Conservation (phyloP, 306 rosid genomes). For the Begonia peltatifolia region DNA sequence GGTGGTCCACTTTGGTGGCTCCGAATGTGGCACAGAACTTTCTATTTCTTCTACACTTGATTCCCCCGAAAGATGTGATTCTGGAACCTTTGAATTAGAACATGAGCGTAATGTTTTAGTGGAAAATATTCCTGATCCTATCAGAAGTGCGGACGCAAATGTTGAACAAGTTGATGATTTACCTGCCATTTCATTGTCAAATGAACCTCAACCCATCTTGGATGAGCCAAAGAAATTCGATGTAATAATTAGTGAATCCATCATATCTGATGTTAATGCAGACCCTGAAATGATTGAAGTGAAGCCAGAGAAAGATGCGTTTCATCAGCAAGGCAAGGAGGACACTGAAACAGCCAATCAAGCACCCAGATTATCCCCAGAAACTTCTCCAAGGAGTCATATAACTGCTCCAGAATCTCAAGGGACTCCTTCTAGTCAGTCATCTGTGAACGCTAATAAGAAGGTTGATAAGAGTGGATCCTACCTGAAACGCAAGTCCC, state of each 20-base stretch:
- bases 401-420: conserved; percentile 63
- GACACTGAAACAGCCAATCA: conserved; percentile 18
- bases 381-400: conserved; percentile 76
- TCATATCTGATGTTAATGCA: conserved; percentile 16
- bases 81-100: conserved; percentile 24
- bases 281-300: conserved; percentile 24
- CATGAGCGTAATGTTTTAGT: conserved; percentile 31
- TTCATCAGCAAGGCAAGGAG: conserved; percentile 26
- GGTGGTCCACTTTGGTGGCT: conserved; percentile 35
- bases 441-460: conserved; percentile 40
- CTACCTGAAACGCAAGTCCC: conserved; percentile 24
- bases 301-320: conserved; percentile 18
- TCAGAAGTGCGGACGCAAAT: conserved; percentile 11
- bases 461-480: conserved; percentile 44
- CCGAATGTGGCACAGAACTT: conserved; percentile 76
- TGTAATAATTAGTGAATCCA: conserved; percentile 13
- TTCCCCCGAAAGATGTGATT: conserved; percentile 69
- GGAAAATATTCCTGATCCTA: conserved; percentile 28
- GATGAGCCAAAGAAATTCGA: conserved; percentile 30
- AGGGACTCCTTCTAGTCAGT: conserved; percentile 88
- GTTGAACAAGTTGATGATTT: conserved; percentile 18
- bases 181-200: conserved; percentile 14
- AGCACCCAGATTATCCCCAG: conserved; percentile 36
- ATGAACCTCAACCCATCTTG: conserved; percentile 8
- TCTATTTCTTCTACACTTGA: conserved; percentile 82